Evolutionary conservation across 306 rosid species (phyloP).

Genomic region (Mimosa bimucronata): DNA sequence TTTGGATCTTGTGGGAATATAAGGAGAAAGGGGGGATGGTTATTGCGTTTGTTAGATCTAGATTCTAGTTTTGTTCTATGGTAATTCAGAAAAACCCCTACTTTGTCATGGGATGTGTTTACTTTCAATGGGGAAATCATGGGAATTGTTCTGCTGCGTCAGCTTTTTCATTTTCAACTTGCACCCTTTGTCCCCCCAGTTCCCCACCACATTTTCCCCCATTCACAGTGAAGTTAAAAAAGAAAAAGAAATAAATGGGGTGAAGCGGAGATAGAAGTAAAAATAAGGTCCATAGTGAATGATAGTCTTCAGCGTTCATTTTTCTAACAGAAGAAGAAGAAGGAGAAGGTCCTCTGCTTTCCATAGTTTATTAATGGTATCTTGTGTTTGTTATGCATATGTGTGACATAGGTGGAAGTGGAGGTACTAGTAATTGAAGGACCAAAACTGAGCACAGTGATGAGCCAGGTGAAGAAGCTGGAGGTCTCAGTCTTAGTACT

Average conservation of each 20-base stretch:
- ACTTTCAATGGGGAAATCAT: conserved; percentile 40
- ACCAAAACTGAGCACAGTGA: conserved; percentile 72
- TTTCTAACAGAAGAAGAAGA: too few relatives aligned
- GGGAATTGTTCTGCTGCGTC: conserved; percentile 35
- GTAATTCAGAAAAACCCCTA: too few relatives aligned
- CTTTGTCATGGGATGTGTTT: too few relatives aligned
- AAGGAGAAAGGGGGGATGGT: not conserved
- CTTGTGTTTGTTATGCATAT: not conserved
- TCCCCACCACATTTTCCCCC: not conserved
- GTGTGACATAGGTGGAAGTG: conserved; percentile 71
- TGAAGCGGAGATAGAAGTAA: too few relatives aligned
- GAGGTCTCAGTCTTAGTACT: conserved; percentile 87
- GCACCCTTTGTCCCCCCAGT: conserved; percentile 27
- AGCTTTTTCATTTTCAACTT: conserved; percentile 43
- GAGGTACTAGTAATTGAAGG: conserved; percentile 92
- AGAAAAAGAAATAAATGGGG: too few relatives aligned
- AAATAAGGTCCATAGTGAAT: too few relatives aligned
- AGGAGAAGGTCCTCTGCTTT: not conserved
- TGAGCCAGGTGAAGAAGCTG: conserved; percentile 91
- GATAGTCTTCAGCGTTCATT: too few relatives aligned
- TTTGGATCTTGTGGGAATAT: not conserved
- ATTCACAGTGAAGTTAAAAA: not conserved
- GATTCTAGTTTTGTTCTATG: conserved; percentile 19
- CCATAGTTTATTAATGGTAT: not conserved
- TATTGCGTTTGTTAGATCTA: conserved; percentile 47